Evolutionary conservation across 441 rosid species (phyloP).

Genomic region (Pelargonium myrrhifolium): DNA sequence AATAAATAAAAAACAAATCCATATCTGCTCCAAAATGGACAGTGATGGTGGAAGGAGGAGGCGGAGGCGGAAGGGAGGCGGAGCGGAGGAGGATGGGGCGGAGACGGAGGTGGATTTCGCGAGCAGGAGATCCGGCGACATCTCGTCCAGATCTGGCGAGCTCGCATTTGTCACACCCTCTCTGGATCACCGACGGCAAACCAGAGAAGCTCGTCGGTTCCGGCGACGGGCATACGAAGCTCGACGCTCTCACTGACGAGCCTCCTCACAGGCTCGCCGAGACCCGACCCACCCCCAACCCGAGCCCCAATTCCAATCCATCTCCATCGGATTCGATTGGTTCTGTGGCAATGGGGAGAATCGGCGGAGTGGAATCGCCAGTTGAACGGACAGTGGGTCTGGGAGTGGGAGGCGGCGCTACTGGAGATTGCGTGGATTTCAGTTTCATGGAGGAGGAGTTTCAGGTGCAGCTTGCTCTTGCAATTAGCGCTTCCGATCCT

Average conservation of each 20-base stretch:
- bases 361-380: conserved; percentile 38
- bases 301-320: conserved; percentile 36
- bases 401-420: background rate
- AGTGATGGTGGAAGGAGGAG: too few species aligned
- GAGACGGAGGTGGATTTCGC: too few species aligned
- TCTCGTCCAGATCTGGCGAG: too few species aligned
- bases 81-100: too few species aligned
- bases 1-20: too few species aligned
- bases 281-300: conserved; percentile 35
- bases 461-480: conserved; percentile 86
- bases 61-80: too few species aligned
- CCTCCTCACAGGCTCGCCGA: conserved; percentile 35
- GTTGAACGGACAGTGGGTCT: conserved; percentile 34
- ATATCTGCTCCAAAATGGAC: too few species aligned
- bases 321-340: conserved; percentile 29
- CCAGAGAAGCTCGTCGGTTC: too few species aligned
- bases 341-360: conserved; percentile 36
- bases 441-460: conserved; percentile 79
- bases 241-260: conserved; percentile 47
- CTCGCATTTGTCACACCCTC: too few species aligned
- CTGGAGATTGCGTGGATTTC: conserved; percentile 41
- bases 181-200: too few species aligned
- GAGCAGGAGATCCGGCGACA: too few species aligned
- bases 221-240: too few species aligned
- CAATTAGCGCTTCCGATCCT: conserved; percentile 85